A percentile compares a stretch with the other conserved stretches of the same genome.
Conservation (phyloP, 306 rosid species). For the Cotoneaster glaucophyllus region DNA sequence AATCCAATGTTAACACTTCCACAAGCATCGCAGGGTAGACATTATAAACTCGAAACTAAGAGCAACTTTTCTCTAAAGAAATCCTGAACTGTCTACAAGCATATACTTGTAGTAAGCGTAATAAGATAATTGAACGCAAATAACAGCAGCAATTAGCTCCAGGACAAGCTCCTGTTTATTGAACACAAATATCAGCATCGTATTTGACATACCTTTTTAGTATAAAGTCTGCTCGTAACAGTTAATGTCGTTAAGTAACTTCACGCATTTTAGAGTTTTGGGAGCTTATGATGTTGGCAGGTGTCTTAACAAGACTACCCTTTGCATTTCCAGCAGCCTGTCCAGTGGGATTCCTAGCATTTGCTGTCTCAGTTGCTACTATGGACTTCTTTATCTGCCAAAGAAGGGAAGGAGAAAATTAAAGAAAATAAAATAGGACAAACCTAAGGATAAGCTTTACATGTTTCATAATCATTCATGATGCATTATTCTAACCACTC, state of each 20-base stretch:
- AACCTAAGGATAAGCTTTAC: not conserved
- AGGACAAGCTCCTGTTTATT: not conserved
- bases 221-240: conserved; percentile 4
- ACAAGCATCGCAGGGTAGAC: not conserved
- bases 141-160: not conserved
- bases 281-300: conserved; percentile 52
- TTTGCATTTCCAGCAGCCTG: conserved; percentile 73
- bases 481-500: not conserved
- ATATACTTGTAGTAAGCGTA: not conserved
- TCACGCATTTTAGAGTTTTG: conserved; percentile 44
- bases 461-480: not conserved
- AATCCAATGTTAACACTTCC: not conserved
- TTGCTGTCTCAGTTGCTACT: conserved; percentile 49
- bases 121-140: not conserved
- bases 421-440: not conserved
- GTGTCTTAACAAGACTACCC: conserved; percentile 57
- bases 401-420: not conserved
- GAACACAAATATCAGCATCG: not conserved
- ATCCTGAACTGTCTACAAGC: not conserved
- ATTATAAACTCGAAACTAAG: not conserved
- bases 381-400: conserved; percentile 84
- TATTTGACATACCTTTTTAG: conserved; percentile 31
- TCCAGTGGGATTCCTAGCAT: conserved; percentile 55
- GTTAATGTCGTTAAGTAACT: conserved; percentile 14
- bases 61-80: not conserved